A percentile compares a stretch with the other conserved stretches of the same genome.
These are phyloP conservation scores for Saccharomycopsis guyanensis DNA, from an alignment of 805 yeast species.

Conservation along the genomic window DNA sequence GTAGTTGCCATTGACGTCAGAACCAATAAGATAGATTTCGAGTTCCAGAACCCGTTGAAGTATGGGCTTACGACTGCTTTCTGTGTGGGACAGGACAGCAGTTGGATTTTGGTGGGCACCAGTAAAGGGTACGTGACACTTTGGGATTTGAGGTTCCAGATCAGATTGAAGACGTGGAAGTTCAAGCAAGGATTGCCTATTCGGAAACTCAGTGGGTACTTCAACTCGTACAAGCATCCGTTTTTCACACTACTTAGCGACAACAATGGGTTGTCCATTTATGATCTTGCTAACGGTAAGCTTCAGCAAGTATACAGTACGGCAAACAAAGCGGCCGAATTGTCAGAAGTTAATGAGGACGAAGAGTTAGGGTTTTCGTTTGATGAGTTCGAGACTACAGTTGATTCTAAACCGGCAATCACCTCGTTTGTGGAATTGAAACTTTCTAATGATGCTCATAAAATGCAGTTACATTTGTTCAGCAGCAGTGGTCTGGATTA, in stretches of 20 bases:
- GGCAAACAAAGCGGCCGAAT: constrained; percentile 22
- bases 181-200: constrained; percentile 47
- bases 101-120: constrained; percentile 74
- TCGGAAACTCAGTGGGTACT: constrained; percentile 31
- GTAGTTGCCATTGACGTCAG: constrained; percentile 52
- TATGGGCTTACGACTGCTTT: constrained; percentile 65
- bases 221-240: constrained; percentile 12
- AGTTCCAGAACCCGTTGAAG: constrained; percentile 45
- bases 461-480: constrained; percentile 17
- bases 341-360: constrained; percentile 4
- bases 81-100: constrained; percentile 41
- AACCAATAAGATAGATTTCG: constrained; percentile 37
- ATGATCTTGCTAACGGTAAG: constrained; percentile 45
- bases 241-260: constrained; percentile 18
- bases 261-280: constrained; percentile 13
- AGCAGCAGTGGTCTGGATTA: constrained; percentile 13
- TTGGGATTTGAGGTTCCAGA: constrained; percentile 73
- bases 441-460: constrained; percentile 10
- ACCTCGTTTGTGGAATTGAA: constrained; percentile 11
- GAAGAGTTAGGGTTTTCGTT: constrained; percentile 3
- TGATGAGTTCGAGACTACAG: constrained; percentile 9
- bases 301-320: constrained; percentile 14
- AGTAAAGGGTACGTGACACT: constrained; percentile 62
- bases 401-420: not conserved
- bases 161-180: constrained; percentile 55